phyloP scores from a whole-genome alignment of 176 grass and related monocot genomes.

The Juncus inflexus region DNA sequence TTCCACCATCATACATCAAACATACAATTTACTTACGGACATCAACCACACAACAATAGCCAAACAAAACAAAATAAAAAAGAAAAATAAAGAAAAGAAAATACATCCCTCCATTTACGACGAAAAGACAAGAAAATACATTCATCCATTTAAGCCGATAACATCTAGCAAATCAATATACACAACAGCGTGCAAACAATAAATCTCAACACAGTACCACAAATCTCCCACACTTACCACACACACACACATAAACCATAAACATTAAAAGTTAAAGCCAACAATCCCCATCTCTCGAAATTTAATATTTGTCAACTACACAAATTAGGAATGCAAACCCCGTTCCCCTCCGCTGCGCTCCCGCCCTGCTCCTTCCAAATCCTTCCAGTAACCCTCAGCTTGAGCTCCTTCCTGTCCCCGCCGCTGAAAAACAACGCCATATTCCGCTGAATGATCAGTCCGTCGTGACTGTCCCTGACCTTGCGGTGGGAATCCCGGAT shows the following conservation, averaged over 20 bases:
- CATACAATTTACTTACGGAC: no score
- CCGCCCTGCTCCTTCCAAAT: constrained; percentile 65
- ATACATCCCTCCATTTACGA: no score
- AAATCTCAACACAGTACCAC: constrained; percentile 3
- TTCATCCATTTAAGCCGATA: no score
- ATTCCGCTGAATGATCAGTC: constrained; percentile 83
- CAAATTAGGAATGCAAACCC: constrained; percentile 53
- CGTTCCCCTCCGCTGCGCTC: not conserved
- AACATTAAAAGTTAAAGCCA: not conserved
- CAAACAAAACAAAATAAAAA: no score
- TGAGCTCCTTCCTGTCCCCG: constrained; percentile 60
- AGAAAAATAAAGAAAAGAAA: no score
- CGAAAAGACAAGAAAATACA: no score
- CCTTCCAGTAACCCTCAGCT: constrained; percentile 63
- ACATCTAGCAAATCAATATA: no score
- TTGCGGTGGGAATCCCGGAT: constrained; percentile 74
- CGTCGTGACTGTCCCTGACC: constrained; percentile 78
- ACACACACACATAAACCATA: not conserved
- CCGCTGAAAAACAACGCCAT: constrained; percentile 86
- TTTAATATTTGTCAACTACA: constrained; percentile 33
- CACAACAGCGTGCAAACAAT: no score
- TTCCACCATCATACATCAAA: no score
- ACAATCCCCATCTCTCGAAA: not conserved
- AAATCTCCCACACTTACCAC: not conserved
- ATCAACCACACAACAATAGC: no score